Conservation (phyloP, 2,329 filamentous ascomycete genomes). For the Magnaporthiopsis rhizophila region DNA sequence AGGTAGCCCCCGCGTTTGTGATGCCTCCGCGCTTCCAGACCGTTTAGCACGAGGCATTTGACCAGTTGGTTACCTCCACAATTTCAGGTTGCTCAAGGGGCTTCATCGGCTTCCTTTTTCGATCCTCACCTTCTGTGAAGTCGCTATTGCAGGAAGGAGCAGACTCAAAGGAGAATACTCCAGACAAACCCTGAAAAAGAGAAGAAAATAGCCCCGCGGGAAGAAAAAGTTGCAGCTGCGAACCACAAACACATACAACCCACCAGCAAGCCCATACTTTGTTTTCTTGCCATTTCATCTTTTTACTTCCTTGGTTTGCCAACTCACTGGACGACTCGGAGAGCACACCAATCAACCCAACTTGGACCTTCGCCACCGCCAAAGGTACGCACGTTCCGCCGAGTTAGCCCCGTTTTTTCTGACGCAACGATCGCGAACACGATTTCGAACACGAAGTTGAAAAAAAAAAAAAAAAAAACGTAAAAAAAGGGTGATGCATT, state of each 20-base stretch:
- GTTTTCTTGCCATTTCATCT: neutral
- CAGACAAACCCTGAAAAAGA: neutral
- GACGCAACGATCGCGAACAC: neutral
- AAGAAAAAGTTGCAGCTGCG: neutral
- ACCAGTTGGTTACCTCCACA: neutral
- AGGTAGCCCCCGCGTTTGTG: neutral
- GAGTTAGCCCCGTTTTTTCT: neutral
- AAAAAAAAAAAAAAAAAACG: neutral
- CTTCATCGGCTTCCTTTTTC: neutral
- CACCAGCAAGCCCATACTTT: neutral
- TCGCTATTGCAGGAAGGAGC: neutral
- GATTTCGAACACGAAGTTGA: constrained; percentile 4
- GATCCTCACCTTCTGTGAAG: neutral
- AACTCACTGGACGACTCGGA: too few species aligned
- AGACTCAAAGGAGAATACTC: neutral
- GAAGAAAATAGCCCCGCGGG: neutral
- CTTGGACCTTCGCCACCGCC: neutral
- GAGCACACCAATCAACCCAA: neutral
- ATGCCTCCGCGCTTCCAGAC: neutral
- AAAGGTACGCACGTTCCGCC: neutral
- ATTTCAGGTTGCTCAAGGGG: too few species aligned
- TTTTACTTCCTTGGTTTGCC: too few species aligned
- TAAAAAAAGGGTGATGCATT: neutral
- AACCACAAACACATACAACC: neutral
- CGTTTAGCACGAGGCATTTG: too few species aligned